Conservation (phyloP, 805 yeast genomes). For the Yamadazyma takamatsuzukensis region DNA sequence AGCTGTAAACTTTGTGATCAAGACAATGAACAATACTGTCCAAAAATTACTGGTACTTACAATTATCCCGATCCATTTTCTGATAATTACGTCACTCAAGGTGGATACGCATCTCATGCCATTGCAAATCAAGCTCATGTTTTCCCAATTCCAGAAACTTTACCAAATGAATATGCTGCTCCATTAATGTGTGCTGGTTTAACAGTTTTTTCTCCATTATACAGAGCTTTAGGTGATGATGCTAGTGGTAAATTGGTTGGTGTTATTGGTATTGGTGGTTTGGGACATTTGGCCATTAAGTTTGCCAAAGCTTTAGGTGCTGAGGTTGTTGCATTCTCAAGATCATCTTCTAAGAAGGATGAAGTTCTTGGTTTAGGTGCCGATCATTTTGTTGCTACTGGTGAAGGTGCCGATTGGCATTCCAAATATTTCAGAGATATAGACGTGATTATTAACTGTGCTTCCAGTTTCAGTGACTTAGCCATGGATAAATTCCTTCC, state of each 20-base stretch:
- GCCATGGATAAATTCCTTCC: constrained; percentile 48
- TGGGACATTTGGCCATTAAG: constrained; percentile 60
- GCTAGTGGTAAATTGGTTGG: constrained; percentile 47
- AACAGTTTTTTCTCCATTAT: constrained; percentile 50
- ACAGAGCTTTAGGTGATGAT: constrained; percentile 37
- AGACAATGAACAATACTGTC: constrained; percentile 49
- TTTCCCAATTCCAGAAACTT: constrained; percentile 46
- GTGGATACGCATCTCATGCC: constrained; percentile 51
- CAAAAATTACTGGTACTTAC: constrained; percentile 48
- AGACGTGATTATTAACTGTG: constrained; percentile 53
- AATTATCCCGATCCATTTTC: constrained; percentile 32
- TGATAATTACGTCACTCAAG: constrained; percentile 32
- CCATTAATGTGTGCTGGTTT: constrained; percentile 57
- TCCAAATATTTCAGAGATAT: constrained; percentile 29
- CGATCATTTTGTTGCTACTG: constrained; percentile 43
- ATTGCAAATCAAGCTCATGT: constrained; percentile 42
- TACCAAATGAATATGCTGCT: constrained; percentile 43
- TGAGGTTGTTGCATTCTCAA: constrained; percentile 27
- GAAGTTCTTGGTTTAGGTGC: constrained; percentile 32
- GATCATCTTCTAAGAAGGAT: constrained; percentile 24
- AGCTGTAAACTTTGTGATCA: constrained; percentile 53
- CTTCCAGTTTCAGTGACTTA: constrained; percentile 48
- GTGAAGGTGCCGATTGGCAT: constrained; percentile 42
- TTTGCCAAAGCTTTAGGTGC: constrained; percentile 63
- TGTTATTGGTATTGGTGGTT: constrained; percentile 63